A percentile compares a stretch with the other conserved stretches of the same genome.
phyloP scores from a whole-genome alignment of 352 stramenopile genomes.

The Pythium myriotylum region DNA sequence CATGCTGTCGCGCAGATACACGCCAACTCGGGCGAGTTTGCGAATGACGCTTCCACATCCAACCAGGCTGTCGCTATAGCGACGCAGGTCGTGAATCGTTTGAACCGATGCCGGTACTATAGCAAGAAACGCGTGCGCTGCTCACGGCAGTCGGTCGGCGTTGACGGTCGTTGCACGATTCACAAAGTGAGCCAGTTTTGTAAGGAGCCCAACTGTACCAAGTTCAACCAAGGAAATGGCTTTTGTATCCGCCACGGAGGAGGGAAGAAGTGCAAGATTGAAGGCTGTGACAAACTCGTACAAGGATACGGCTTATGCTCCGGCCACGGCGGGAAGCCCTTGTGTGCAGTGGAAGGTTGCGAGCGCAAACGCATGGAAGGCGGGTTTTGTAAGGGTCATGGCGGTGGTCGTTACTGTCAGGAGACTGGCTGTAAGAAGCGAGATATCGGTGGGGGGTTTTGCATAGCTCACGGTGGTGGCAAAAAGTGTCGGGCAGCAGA shows the following conservation, averaged over 20 bases:
- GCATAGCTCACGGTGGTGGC: constrained; percentile 85
- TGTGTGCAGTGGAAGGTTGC: constrained; percentile 75
- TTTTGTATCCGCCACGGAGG: constrained; percentile 87
- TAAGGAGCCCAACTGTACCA: constrained; percentile 73
- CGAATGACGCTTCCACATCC: constrained; percentile 6
- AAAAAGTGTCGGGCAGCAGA: constrained; percentile 78
- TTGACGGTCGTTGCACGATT: constrained; percentile 76
- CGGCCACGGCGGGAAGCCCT: constrained; percentile 75
- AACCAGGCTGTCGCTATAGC: neutral
- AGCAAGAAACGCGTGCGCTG: constrained; percentile 73
- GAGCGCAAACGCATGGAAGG: constrained; percentile 88
- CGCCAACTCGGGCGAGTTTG: constrained; percentile 8
- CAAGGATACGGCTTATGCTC: constrained; percentile 87
- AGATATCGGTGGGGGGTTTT: constrained; percentile 85
- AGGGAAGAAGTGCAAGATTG: constrained; percentile 83
- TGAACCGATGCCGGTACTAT: constrained; percentile 69
- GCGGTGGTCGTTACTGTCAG: constrained; percentile 80
- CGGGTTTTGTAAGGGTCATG: constrained; percentile 85
- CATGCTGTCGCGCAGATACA: constrained; percentile 17
- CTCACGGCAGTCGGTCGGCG: constrained; percentile 59
- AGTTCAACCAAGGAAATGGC: constrained; percentile 86
- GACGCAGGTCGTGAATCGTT: constrained; percentile 4
- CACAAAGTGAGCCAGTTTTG: constrained; percentile 88
- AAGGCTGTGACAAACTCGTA: constrained; percentile 80
- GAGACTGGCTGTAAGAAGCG: constrained; percentile 73